These are phyloP conservation scores for Mucor irregularis DNA, from an alignment of 371 early-diverging fungal species.

Conservation along the genomic window DNA sequence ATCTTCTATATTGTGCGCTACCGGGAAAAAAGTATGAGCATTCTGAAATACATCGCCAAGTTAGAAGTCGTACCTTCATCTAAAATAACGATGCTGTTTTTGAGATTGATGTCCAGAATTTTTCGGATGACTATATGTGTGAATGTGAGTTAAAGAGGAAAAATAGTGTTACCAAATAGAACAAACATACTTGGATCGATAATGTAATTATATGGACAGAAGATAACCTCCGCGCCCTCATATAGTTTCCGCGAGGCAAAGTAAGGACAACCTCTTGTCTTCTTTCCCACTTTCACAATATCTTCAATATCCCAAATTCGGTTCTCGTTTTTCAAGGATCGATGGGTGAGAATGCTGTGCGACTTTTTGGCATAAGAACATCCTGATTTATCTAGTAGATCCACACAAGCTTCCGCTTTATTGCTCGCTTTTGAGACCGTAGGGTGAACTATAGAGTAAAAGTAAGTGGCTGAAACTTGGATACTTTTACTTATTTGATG, in stretches of 20 bases:
- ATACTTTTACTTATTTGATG: too few relatives aligned
- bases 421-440: constrained; percentile 36
- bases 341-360: constrained; percentile 12
- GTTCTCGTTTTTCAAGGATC: constrained; percentile 3
- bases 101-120: constrained; percentile 59
- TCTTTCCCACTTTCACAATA: constrained; percentile 51
- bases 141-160: neutral
- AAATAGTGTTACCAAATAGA: neutral
- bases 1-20: constrained; percentile 62
- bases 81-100: constrained; percentile 75
- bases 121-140: constrained; percentile 45
- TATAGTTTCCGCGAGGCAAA: constrained; percentile 67
- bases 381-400: constrained; percentile 29
- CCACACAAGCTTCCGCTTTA: constrained; percentile 48
- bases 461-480: neutral
- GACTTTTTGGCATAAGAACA: constrained; percentile 27
- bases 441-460: constrained; percentile 35
- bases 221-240: constrained; percentile 74
- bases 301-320: constrained; percentile 79
- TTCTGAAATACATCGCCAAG: too few relatives aligned
- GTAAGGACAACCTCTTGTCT: constrained; percentile 75
- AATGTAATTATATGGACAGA: constrained; percentile 94
- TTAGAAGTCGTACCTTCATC: constrained; percentile 80
- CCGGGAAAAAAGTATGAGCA: neutral
- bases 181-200: constrained; percentile 60